A percentile compares a stretch with the other conserved stretches of the same genome.
These are phyloP conservation scores for Xylariaceae sp. DNA, from an alignment of 2,329 filamentous ascomycete genomes.

Conservation along the genomic window DNA sequence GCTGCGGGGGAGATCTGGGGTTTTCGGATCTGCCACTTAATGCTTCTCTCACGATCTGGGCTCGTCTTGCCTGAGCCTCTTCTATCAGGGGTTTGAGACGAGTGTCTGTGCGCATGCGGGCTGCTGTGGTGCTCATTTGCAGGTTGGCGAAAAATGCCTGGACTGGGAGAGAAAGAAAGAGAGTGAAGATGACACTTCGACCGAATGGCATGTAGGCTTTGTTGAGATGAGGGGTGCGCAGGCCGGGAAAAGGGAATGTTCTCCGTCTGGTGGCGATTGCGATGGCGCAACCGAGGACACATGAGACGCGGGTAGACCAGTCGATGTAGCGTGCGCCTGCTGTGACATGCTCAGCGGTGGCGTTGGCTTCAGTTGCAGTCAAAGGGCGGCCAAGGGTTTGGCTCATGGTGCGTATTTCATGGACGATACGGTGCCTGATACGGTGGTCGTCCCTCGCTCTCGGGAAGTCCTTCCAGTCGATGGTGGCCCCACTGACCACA, in stretches of 20 bases:
- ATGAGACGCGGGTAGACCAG: conserved; percentile 27
- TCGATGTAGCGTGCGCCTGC: conserved; percentile 29
- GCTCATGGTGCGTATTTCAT: too few relatives aligned
- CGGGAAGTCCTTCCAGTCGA: conserved; percentile 26
- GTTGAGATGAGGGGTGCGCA: too few relatives aligned
- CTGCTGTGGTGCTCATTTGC: not conserved
- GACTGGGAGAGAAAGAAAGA: conserved; percentile 27
- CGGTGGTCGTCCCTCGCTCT: too few relatives aligned
- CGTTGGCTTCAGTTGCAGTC: conserved; percentile 26
- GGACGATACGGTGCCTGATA: too few relatives aligned
- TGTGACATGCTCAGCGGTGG: conserved; percentile 21
- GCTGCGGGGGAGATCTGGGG: too few relatives aligned
- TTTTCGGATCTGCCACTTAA: too few relatives aligned
- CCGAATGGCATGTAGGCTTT: too few relatives aligned
- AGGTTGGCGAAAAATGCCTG: too few relatives aligned
- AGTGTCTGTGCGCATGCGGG: not conserved
- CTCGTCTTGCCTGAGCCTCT: too few relatives aligned
- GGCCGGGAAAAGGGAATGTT: conserved; percentile 38
- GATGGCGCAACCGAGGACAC: conserved; percentile 21
- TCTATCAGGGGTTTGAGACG: too few relatives aligned
- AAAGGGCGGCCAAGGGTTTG: conserved; percentile 24
- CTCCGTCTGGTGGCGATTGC: conserved; percentile 28
- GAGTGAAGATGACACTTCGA: too few relatives aligned
- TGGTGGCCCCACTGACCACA: conserved; percentile 25
- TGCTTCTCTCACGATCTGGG: too few relatives aligned